Conservation (phyloP, 2,329 filamentous ascomycete genomes). For the Thyridium curvatum region DNA sequence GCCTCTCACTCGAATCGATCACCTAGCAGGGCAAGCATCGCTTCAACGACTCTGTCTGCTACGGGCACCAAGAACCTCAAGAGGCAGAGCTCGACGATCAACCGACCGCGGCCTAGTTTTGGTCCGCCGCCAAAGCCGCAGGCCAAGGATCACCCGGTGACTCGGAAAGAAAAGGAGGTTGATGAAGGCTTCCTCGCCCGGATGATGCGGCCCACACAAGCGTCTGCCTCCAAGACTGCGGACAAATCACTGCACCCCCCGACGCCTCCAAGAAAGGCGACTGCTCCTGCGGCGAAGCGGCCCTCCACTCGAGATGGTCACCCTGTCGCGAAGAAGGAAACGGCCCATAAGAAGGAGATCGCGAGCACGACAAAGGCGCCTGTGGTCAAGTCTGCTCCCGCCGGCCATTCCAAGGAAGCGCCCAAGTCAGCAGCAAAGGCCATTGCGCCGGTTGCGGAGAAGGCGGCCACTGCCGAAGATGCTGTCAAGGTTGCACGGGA, state of each 20-base stretch:
- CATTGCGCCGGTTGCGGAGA: background rate
- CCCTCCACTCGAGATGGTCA: background rate
- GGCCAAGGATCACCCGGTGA: slow-evolving; percentile 37
- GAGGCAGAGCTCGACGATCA: slow-evolving; percentile 37
- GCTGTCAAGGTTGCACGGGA: background rate
- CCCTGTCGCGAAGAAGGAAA: slow-evolving; percentile 7
- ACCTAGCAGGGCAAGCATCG: slow-evolving; percentile 36
- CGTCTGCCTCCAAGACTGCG: slow-evolving; percentile 59
- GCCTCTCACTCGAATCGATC: slow-evolving; percentile 31
- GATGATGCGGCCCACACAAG: slow-evolving; percentile 73
- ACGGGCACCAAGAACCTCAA: slow-evolving; percentile 25
- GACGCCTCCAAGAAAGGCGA: slow-evolving; percentile 40
- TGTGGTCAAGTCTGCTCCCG: slow-evolving; percentile 4
- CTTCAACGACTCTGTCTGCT: slow-evolving; percentile 16
- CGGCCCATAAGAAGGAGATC: background rate
- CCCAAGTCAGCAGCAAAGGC: slow-evolving; percentile 8
- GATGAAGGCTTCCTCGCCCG: slow-evolving; percentile 71
- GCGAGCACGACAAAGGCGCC: slow-evolving; percentile 13
- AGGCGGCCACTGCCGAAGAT: background rate
- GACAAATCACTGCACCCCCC: slow-evolving; percentile 45
- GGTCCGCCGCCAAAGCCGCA: slow-evolving; percentile 54
- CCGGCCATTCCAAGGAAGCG: slow-evolving; percentile 10
- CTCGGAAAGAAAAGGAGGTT: slow-evolving; percentile 46
- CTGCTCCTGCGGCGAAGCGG: slow-evolving; percentile 5
- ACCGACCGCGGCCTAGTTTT: slow-evolving; percentile 43